Evolutionary conservation across 441 rosid genomes (phyloP), one percentile per base, ranked within the genome.

Genomic region (Jatropha podagrica): DNA sequence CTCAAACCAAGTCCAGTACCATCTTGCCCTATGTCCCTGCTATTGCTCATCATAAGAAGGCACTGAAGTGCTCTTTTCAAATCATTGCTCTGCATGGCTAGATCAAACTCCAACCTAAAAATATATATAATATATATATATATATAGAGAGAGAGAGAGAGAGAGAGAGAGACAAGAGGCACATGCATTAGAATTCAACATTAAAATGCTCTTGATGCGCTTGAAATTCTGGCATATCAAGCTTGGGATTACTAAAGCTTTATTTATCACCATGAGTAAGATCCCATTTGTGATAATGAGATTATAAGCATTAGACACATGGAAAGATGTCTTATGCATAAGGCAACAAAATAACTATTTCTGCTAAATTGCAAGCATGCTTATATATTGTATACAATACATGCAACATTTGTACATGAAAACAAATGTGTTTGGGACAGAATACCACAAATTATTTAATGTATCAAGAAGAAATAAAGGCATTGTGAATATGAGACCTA

Each of bases 31-130:
- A 96, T 86, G 87, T 96, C 99, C 82, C 88, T 87, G 85, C 96
- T 92, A 83, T 94, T 96, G 86, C 97, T 92, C 98, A 94, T 91
- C 23, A 94, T 94, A 74, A 94, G 87, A 75, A 96, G 97, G 89
- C 97, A 94, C 79, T 92, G 98, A 73, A 96, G 97, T 77, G 99
- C 98, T 85, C 99, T 96, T 91, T 92, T 96, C 78, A 92, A 83
- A 87, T 96, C 97, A 83, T 85, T 94, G 84, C 99, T 94, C 84
- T 94, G 92, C 96, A 96, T 91, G 65, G 99, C 99, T 76, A 96
- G 85, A 83, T 96, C 97, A 86, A 94, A 94, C 85, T 94, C 99
- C 89, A 92, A 87, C 88, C 98, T 96, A 82, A 23, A 23, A 23
- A 23, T 23, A 23, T 23, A 23, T 23, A 23, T 0, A 23, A 23